Evolutionary conservation across 441 rosid genomes (phyloP), one percentile per base, ranked within the genome.

Genomic region (Caryocar brasiliense): DNA sequence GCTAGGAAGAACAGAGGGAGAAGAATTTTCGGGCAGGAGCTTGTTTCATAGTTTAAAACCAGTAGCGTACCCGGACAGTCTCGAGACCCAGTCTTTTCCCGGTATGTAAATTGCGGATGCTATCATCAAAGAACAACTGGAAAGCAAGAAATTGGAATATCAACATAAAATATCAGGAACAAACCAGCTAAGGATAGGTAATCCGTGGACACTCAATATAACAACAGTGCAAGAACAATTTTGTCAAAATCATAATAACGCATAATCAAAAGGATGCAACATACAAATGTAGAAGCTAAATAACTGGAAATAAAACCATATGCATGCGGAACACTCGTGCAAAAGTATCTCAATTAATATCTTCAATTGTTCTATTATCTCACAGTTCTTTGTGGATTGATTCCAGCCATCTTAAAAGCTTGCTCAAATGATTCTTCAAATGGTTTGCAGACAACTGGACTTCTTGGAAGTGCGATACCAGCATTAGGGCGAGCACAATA

Each of bases 81-180:
- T 75, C 83, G 35, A 91, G 82, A 17, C 94, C 94, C 65, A 78
- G 38, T 0, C 42, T 61, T 58, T 83, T 85, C 39, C 85, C 95
- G 0, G 81, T 60, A 62, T 80, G 84, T 54, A 91, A 42, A 51
- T 81, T 91, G 7, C 84, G 84, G 58, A 85, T 53, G 34, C 95
- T 87, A 49, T 91, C 98, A 62, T 91, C 95, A 10, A 91, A 83
- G 70, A 91, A 87, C 70, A 87, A 26, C 96, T 87, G 84, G n/a
- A 59, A 58, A 51, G 13, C 53, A 58, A 43, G 14, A 62, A 34
- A 32, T 20, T 11, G 37, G 30, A 22, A 36, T 9, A 18, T 56
- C 24, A 48, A 9, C 12, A n/a, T 12, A 22, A 27, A 19, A 45
- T 36, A 19, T n/a, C 14, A 6, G 5, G n/a, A 24, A 0, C 18